A percentile compares a stretch with the other conserved stretches of the same genome.
These are phyloP conservation scores for Termitomyces sp. DNA, from an alignment of 768 basidiomycete species.

Conservation along the genomic window DNA sequence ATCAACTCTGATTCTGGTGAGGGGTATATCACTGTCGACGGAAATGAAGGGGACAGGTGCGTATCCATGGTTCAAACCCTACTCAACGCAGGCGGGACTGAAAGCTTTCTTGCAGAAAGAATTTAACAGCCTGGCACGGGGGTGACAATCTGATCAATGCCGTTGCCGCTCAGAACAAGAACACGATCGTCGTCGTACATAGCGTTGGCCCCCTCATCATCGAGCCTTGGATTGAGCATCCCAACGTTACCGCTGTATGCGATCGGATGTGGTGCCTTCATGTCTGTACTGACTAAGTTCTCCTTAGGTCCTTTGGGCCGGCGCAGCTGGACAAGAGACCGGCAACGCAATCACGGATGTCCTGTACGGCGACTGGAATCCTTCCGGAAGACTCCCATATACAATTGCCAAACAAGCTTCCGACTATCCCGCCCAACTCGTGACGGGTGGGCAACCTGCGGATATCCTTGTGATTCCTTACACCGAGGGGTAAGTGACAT, in stretches of 20 bases:
- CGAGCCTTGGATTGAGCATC: slow-evolving; percentile 68
- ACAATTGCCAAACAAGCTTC: slow-evolving; percentile 60
- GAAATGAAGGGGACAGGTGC: slow-evolving; percentile 71
- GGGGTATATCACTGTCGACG: slow-evolving; percentile 75
- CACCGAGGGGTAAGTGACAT: slow-evolving; percentile 43
- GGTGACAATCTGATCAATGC: slow-evolving; percentile 70
- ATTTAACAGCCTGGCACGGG: slow-evolving; percentile 70
- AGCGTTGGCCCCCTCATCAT: slow-evolving; percentile 57
- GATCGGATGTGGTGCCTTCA: slow-evolving; percentile 16
- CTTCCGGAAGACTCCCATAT: slow-evolving; percentile 67
- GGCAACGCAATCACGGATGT: slow-evolving; percentile 73
- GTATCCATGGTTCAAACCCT: slow-evolving; percentile 5
- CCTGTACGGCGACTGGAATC: slow-evolving; percentile 66
- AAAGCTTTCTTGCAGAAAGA: slow-evolving; percentile 36
- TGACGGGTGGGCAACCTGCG: slow-evolving; percentile 29
- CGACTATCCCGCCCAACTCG: slow-evolving; percentile 57
- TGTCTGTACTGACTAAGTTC: slow-evolving; percentile 12
- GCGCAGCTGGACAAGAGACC: slow-evolving; percentile 62
- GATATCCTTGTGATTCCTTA: slow-evolving; percentile 53
- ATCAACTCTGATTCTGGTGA: slow-evolving; percentile 84
- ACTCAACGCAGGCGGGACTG: background rate
- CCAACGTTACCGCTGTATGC: slow-evolving; percentile 66
- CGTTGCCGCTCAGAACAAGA: slow-evolving; percentile 63
- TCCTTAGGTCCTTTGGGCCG: slow-evolving; percentile 58
- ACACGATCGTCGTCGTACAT: slow-evolving; percentile 70